Evolutionary conservation across 768 basidiomycete species (phyloP), one percentile per base, ranked within the genome.

Genomic region (Tulasnella sp.): DNA sequence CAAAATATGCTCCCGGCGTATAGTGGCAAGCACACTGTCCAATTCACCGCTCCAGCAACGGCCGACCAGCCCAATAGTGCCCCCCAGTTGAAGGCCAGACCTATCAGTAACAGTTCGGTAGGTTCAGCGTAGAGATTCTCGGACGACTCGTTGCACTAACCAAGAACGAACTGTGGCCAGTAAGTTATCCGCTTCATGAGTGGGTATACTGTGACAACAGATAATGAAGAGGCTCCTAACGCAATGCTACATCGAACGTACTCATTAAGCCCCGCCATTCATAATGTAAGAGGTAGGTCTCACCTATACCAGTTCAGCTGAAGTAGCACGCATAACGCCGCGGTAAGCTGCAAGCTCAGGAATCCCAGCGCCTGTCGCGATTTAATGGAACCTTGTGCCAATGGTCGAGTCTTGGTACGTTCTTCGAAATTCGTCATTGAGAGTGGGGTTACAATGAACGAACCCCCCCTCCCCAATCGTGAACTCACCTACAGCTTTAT

Each of bases 31-130:
- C 87, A 89, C 43, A 94, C 80, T 10, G 69, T 69, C 93, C 91
- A 95, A 67, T 95, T 76, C 2, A 85, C 83, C 1, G 77, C 66
- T 1, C 89, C 91, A 1, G 86, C 81, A 3, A 98, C 83, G 2
- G 96, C 94, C 2, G 96, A 94, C 88, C 94, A 97, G 23, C 96
- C 96, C 17, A 98, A 81, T 1, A 99, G 72, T 1, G 91, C 84
- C 17, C 96, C 96, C 95, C 95, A 99, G 72, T 97, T 98, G 71
- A 94, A 99, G 0, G 94, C 84, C 48, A 98, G 77, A 9, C 94
- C 93, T 94, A 44, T 52, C 24, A 8, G 7, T 7, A 38, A 15
- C 34, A 38, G 15, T 29, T 30, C 19, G 23, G 48, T 32, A 23
- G 34, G 32, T 10, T 41, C 38, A 44, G 38, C 19, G 17, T 44